Conservation (phyloP, 2,329 filamentous ascomycete species). For the Diaporthe eres region DNA sequence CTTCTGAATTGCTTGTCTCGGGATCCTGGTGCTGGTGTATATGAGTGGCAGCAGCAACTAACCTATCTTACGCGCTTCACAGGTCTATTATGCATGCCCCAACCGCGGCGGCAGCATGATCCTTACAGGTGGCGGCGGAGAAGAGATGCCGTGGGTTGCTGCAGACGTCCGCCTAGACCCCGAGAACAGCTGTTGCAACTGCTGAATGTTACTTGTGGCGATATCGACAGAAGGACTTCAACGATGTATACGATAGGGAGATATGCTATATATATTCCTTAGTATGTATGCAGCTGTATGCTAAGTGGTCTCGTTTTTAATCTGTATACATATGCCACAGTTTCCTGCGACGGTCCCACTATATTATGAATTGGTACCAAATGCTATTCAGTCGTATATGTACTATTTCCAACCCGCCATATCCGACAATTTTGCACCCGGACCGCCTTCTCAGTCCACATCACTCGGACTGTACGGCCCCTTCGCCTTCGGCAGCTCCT, state of each 20-base stretch:
- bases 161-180: slow-evolving; percentile 5
- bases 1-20: not conserved
- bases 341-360: not conserved
- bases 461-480: slow-evolving; percentile 35
- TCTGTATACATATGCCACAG: too few relatives aligned
- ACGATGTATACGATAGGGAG: not conserved
- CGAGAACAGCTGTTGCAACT: not conserved
- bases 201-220: not conserved
- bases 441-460: not conserved
- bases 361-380: not conserved
- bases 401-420: not conserved
- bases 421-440: not conserved
- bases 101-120: not conserved
- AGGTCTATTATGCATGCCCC: not conserved
- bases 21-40: not conserved
- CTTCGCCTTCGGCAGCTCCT: slow-evolving; percentile 55
- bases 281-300: not conserved
- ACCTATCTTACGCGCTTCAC: not conserved
- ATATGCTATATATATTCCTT: not conserved
- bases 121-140: not conserved
- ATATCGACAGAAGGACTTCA: not conserved
- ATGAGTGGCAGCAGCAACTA: not conserved
- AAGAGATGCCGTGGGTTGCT: not conserved
- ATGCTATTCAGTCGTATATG: slow-evolving; percentile 2
- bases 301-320: too few relatives aligned